These are phyloP conservation scores for Rhazya stricta DNA, from an alignment of 257 asterid species.

Conservation along the genomic window DNA sequence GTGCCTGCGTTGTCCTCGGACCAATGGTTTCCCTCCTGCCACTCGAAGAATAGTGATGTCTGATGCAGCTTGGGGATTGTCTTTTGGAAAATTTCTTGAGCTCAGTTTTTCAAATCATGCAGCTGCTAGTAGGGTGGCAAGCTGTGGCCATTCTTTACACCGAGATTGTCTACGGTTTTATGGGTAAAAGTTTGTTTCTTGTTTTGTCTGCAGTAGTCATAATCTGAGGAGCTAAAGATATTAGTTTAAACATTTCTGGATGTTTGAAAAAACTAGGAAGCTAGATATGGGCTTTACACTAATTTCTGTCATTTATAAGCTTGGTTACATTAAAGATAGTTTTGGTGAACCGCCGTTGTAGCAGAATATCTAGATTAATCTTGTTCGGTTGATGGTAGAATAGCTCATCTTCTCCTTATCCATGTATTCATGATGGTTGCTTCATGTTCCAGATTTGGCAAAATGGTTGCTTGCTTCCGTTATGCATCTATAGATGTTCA, in stretches of 20 bases:
- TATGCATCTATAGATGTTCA: slow-evolving; percentile 97
- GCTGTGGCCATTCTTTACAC: slow-evolving; percentile 96
- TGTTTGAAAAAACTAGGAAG: not conserved
- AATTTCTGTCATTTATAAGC: not conserved
- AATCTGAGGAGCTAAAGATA: slow-evolving; percentile 4
- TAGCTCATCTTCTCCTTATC: not conserved
- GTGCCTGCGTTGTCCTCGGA: slow-evolving; percentile 86
- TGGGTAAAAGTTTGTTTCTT: slow-evolving; percentile 53
- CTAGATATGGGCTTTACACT: not conserved
- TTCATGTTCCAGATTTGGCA: slow-evolving; percentile 60
- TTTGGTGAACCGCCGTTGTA: not conserved
- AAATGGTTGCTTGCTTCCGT: slow-evolving; percentile 98
- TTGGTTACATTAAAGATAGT: not conserved
- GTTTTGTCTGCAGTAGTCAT: slow-evolving; percentile 9
- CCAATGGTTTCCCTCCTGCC: slow-evolving; percentile 87
- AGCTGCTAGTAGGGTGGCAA: slow-evolving; percentile 98
- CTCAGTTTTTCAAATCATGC: slow-evolving; percentile 98
- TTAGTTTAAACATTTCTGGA: not conserved
- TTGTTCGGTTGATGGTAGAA: slow-evolving; percentile 8
- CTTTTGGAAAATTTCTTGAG: slow-evolving; percentile 96
- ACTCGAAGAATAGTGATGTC: slow-evolving; percentile 92
- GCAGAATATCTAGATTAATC: slow-evolving; percentile 9
- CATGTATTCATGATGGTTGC: slow-evolving; percentile 21
- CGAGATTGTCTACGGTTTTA: slow-evolving; percentile 97
- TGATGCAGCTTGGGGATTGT: slow-evolving; percentile 99